These are phyloP conservation scores for Neurospora sp. DNA, from an alignment of 495 filamentous ascomycete species.

Conservation along the genomic window DNA sequence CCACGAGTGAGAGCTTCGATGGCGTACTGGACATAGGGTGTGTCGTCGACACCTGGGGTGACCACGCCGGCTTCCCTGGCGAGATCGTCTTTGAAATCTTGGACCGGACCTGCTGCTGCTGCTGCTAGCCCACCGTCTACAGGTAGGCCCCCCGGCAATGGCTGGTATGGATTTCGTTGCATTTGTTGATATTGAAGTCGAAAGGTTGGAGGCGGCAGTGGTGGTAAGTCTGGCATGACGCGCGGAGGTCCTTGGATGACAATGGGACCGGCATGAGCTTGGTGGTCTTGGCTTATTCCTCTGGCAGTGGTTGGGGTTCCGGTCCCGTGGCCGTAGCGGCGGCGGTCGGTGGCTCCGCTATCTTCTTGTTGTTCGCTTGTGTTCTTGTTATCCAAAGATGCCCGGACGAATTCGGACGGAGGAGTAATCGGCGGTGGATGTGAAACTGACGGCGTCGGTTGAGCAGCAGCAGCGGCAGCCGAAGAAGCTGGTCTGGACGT, in stretches of 20 bases:
- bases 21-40: constrained; percentile 38
- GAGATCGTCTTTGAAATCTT: constrained; percentile 34
- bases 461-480: neutral
- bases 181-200: neutral
- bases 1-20: constrained; percentile 33
- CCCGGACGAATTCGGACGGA: neutral
- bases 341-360: neutral
- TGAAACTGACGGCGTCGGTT: neutral
- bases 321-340: neutral
- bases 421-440: neutral
- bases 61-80: constrained; percentile 33
- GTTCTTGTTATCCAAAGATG: neutral
- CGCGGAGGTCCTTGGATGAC: neutral
- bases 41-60: constrained; percentile 39
- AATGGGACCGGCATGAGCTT: neutral
- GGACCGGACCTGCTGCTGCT: constrained; percentile 21
- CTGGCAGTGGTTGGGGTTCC: neutral
- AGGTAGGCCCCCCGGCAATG: constrained; percentile 5
- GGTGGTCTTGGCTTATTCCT: neutral
- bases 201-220: neutral
- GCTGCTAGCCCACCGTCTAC: constrained; percentile 14
- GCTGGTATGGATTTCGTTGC: neutral
- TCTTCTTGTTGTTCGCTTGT: neutral
- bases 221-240: neutral
- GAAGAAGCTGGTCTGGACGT: neutral